A percentile compares a stretch with the other conserved stretches of the same genome.
Conservation (phyloP, 2,329 filamentous ascomycete species). For the Chrysosporium queenslandicum region DNA sequence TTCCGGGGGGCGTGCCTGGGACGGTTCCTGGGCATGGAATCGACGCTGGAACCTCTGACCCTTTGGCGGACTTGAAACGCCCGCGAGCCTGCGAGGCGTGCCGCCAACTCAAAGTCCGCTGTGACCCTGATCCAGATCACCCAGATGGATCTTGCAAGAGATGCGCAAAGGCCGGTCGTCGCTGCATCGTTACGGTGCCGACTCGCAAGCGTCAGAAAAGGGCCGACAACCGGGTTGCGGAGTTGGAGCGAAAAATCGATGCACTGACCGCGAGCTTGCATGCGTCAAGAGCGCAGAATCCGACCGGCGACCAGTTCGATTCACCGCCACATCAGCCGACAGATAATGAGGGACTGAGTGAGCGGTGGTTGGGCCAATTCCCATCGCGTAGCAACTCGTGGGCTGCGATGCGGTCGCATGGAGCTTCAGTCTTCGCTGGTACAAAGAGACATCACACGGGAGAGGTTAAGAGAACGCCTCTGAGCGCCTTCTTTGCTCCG, state of each 20-base stretch:
- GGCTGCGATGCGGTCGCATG: background rate
- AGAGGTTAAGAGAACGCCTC: background rate
- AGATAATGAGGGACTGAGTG: background rate
- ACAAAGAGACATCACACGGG: conserved; percentile 1
- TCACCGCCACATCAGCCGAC: background rate
- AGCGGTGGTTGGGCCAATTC: background rate
- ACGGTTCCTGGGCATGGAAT: background rate
- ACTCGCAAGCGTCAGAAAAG: conserved; percentile 79
- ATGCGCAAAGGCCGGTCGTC: conserved; percentile 69
- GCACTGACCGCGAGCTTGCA: conserved; percentile 71
- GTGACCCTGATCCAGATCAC: conserved; percentile 60
- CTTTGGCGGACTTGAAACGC: conserved; percentile 49
- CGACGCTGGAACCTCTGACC: conserved; percentile 14
- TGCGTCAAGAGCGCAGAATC: conserved; percentile 35
- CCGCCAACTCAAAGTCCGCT: conserved; percentile 69
- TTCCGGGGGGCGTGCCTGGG: background rate
- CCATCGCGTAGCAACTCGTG: background rate
- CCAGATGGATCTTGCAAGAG: conserved; percentile 59
- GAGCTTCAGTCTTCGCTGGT: background rate
- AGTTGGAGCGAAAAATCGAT: conserved; percentile 89
- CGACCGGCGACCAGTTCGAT: conserved; percentile 14
- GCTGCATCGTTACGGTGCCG: conserved; percentile 66
- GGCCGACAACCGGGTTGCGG: conserved; percentile 77
- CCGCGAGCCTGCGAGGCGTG: conserved; percentile 66
- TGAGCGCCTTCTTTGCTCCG: background rate